Base-by-base conservation (phyloP, 2,329 filamentous ascomycete species). In the Catunica adiposa region DNA sequence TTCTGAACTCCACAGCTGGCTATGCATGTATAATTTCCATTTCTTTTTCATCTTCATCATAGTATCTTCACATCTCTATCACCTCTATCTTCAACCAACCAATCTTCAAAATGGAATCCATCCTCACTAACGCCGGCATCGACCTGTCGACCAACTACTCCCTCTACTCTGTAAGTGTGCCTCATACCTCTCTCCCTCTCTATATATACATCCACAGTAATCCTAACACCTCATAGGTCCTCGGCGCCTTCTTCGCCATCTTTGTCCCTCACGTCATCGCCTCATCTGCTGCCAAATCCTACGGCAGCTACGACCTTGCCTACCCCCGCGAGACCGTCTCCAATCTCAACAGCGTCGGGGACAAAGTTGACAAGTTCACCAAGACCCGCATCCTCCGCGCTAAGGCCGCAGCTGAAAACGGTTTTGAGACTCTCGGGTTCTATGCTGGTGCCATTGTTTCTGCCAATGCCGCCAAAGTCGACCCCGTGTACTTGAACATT, bases 341-440 rank as follows among this genome's bases (percentile, higher is more conserved):
- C 20, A 63, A 56, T 25, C 54, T 71, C 37, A 58, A 60, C 57
- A 15, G 42, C 29, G 40, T 48, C 40, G 55, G 52, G 3, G 15
- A 23, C 9, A 52, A 25, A 17, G 53, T 69, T 1, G 62, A 65
- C 54, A 65, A 66, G 50, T 48, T 60, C 34, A 67, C 65, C 25
- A 76, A 82, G 62, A 79, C 78, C 62, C 71, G 71, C 54, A 68
- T 75, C 29, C 64, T 79, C 44, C 73, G 77, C 52, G 70, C 73
- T 26, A 73, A 82, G 62, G 73, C 74, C 22, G 71, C 73, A 3
- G 61, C 66, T 4, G 62, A 65, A 40, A 75, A 75, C 61, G 69
- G 65, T 59, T 67, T 71, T 59, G 72, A 75, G 63, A 70, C 69
- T 2, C 59, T 75, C 9, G 70, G 69, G 51, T 61, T 72, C 60